phyloP scores from a whole-genome alignment of 352 stramenopile species.

The Phytophthora tentaculata region DNA sequence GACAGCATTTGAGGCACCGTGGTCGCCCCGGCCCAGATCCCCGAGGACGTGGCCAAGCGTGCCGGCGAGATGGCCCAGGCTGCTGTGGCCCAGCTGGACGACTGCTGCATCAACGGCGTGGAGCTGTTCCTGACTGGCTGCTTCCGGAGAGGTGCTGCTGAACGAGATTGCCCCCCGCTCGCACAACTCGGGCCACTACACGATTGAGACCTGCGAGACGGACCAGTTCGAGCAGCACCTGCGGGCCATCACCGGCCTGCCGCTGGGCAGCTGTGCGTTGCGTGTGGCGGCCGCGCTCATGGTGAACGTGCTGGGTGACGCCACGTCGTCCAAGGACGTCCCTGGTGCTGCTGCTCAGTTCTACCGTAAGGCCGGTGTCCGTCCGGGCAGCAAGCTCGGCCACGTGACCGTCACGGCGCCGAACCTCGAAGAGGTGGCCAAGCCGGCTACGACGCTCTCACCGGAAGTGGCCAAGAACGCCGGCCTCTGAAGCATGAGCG shows the following conservation, averaged over 20 bases:
- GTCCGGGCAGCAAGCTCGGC: conserved; percentile 95
- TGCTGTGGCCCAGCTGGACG: conserved; percentile 82
- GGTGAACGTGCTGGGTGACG: conserved; percentile 92
- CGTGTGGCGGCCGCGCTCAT: conserved; percentile 91
- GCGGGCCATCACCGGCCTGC: conserved; percentile 93
- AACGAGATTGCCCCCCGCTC: conserved; percentile 98
- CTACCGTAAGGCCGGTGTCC: conserved; percentile 94
- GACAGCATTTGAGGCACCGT: conserved; percentile 98
- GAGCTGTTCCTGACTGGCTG: conserved; percentile 97
- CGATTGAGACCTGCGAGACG: conserved; percentile 97
- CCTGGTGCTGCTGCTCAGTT: conserved; percentile 94
- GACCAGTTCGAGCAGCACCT: conserved; percentile 99
- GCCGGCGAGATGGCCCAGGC: conserved; percentile 65
- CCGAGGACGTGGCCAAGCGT: conserved; percentile 39
- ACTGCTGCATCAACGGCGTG: conserved; percentile 95
- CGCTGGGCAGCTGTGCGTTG: conserved; percentile 93
- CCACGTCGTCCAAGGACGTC: conserved; percentile 78
- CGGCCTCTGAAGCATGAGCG: conserved; percentile 35
- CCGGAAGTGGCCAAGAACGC: conserved; percentile 50
- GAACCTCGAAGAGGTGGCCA: conserved; percentile 81
- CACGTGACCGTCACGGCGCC: conserved; percentile 96
- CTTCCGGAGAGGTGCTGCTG: conserved; percentile 89
- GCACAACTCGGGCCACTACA: conserved; percentile 99
- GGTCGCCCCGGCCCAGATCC: conserved; percentile 88
- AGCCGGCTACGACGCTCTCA: conserved; percentile 68